Evolutionary conservation across 1,284 basidiomycete species (phyloP).

Genomic region (Leccinum proximum): DNA sequence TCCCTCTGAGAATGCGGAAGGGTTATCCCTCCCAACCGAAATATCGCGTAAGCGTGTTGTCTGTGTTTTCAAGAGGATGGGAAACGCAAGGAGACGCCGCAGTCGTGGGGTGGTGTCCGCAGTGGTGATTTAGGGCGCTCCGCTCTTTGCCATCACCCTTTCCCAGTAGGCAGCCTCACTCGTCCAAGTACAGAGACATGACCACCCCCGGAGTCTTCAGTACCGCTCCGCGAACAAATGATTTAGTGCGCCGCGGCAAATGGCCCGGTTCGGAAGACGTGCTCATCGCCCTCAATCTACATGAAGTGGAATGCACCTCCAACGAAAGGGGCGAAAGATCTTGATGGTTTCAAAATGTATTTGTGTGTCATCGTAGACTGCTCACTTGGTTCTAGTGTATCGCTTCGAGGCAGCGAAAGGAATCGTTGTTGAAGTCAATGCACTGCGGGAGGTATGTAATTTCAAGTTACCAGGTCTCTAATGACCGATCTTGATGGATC

Average conservation of each 20-base stretch:
- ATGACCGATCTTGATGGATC: neutral
- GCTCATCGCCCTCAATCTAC: neutral
- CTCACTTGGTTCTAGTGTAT: neutral
- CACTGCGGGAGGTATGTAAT: slow-evolving; percentile 3
- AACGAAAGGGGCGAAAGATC: neutral
- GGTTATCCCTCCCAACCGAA: too few species aligned
- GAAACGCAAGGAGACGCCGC: too few species aligned
- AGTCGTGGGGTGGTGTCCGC: too few species aligned
- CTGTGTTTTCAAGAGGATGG: too few species aligned
- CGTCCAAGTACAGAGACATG: neutral
- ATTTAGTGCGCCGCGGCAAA: neutral
- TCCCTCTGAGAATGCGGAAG: too few species aligned
- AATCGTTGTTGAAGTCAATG: neutral
- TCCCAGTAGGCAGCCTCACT: neutral
- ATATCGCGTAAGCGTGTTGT: too few species aligned
- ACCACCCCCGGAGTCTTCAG: neutral
- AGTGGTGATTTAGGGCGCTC: neutral
- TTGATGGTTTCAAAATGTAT: slow-evolving; percentile 2
- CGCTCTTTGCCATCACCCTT: neutral
- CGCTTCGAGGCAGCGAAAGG: neutral
- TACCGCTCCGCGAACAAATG: neutral
- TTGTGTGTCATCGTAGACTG: neutral
- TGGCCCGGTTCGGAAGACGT: neutral
- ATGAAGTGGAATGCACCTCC: neutral
- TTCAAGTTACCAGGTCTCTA: neutral